Evolutionary conservation across 2,329 filamentous ascomycete species (phyloP).

Genomic region (Penicillium sp.): DNA sequence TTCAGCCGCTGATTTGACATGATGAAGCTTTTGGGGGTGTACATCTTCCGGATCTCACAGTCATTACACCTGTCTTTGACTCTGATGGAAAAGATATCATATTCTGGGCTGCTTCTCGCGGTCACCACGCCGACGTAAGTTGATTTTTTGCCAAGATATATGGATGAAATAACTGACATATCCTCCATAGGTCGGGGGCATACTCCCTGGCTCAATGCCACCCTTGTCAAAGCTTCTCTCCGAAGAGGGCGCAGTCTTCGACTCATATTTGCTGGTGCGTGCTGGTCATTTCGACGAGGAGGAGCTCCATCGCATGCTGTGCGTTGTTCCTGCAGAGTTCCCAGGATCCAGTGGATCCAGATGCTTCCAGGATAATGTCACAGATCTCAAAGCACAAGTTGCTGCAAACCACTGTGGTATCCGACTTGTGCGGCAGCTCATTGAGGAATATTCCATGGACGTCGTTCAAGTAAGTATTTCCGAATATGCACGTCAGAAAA

Average conservation of each 20-base stretch:
- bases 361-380: constrained; percentile 74
- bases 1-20: not conserved
- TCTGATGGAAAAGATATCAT: constrained; percentile 69
- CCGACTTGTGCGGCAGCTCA: constrained; percentile 67
- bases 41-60: constrained; percentile 74
- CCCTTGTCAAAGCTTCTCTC: constrained; percentile 19
- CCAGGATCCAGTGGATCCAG: constrained; percentile 74
- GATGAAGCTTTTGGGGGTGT: constrained; percentile 74
- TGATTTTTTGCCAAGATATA: constrained; percentile 31
- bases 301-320: constrained; percentile 65
- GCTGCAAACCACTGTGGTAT: constrained; percentile 82
- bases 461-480: constrained; percentile 62
- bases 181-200: constrained; percentile 62
- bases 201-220: constrained; percentile 75
- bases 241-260: constrained; percentile 57
- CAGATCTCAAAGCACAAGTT: constrained; percentile 78
- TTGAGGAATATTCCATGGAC: constrained; percentile 70
- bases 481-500: not conserved
- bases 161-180: not conserved
- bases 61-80: constrained; percentile 73
- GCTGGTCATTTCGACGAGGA: constrained; percentile 72
- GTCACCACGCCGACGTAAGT: constrained; percentile 66
- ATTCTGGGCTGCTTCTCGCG: constrained; percentile 74
- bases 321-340: constrained; percentile 67
- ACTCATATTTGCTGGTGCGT: constrained; percentile 67